phyloP scores from a whole-genome alignment of 225 moss, liverwort and hornwort species.

The Physcomitrellopsis africana region DNA sequence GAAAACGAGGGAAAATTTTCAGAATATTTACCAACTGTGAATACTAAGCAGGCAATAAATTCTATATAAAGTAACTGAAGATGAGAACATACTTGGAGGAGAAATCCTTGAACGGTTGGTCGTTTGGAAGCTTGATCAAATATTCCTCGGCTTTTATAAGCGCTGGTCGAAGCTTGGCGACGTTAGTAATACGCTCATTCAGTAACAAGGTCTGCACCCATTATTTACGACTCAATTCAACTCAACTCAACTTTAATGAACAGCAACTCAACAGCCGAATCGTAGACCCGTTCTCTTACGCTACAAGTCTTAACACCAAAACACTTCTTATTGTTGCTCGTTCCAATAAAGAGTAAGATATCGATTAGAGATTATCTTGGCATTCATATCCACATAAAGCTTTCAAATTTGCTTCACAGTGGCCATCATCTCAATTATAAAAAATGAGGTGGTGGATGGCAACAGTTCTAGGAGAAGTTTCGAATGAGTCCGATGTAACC shows the following conservation, averaged over 20 bases:
- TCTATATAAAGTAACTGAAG: neutral
- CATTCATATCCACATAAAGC: too few species aligned
- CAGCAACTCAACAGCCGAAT: conserved; percentile 1
- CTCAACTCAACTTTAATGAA: neutral
- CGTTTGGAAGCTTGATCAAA: conserved; percentile 50
- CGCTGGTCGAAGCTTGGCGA: conserved; percentile 56
- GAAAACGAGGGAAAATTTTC: neutral
- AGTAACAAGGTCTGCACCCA: conserved; percentile 73
- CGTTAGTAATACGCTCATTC: conserved; percentile 59
- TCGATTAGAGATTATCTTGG: too few species aligned
- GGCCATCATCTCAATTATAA: too few species aligned
- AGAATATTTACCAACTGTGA: neutral
- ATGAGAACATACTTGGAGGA: conserved; percentile 54
- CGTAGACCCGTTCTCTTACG: neutral
- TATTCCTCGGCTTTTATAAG: conserved; percentile 67
- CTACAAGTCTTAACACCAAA: neutral
- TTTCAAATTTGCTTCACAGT: too few species aligned
- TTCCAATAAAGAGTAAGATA: too few species aligned
- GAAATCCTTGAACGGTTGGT: conserved; percentile 62
- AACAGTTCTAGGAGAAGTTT: neutral
- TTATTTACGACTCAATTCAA: neutral
- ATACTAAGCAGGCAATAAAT: neutral
- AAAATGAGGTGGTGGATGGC: neutral
- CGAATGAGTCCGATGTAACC: neutral
- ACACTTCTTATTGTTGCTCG: neutral